Percentiles rank a stretch among this genome's conserved stretches.
phyloP scores from a whole-genome alignment of 2,329 filamentous ascomycete genomes.

The Neofusicoccum parvum region DNA sequence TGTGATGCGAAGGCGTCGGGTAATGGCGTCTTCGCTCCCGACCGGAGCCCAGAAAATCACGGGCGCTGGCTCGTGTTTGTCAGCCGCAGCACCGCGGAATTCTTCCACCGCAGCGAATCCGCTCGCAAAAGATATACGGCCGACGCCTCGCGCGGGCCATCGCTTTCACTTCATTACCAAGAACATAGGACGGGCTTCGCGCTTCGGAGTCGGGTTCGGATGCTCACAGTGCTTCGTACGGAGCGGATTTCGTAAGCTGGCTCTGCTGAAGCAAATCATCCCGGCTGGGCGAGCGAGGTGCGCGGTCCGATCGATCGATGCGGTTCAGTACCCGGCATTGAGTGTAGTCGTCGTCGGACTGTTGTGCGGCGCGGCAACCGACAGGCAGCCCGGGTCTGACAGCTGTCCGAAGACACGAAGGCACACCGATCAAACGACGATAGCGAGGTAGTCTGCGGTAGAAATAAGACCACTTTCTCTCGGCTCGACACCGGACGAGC shows the following conservation, averaged over 20 bases:
- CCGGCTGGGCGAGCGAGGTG: not conserved
- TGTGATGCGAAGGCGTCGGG: not conserved
- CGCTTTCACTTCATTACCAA: not conserved
- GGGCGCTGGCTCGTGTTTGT: not conserved
- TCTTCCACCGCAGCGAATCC: not conserved
- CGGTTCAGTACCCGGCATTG: not conserved
- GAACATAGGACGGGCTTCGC: not conserved
- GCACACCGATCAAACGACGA: not conserved
- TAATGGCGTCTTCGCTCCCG: slow-evolving; percentile 1
- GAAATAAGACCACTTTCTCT: not conserved
- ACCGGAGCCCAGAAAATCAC: not conserved
- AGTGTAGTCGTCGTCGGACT: not conserved
- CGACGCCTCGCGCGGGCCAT: not conserved
- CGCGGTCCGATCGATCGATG: not conserved
- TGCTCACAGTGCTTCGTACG: not conserved
- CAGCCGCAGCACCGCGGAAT: slow-evolving; percentile 11
- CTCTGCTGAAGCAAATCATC: not conserved
- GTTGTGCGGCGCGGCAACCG: not conserved
- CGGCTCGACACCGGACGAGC: no score
- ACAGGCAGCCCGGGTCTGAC: not conserved
- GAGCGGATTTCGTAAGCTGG: not conserved
- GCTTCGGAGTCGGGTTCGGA: not conserved
- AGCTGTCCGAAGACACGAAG: not conserved
- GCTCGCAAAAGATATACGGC: no score
- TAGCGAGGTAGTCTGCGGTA: not conserved